A percentile compares a stretch with the other conserved stretches of the same genome.
These are phyloP conservation scores for Talaromyces liani DNA, from an alignment of 495 filamentous ascomycete species.

Conservation along the genomic window DNA sequence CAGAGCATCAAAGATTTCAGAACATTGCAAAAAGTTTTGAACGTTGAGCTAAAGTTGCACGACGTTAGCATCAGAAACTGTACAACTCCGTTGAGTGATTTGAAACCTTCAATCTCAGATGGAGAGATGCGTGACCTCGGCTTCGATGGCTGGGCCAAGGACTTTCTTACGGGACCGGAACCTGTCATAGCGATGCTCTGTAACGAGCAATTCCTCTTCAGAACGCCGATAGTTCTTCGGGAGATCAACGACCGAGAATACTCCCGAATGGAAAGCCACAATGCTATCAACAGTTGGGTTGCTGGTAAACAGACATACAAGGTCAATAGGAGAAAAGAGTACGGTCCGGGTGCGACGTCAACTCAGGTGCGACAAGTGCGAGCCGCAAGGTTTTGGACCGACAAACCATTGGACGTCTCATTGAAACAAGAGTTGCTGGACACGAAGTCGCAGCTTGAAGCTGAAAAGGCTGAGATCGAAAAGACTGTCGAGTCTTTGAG, in stretches of 20 bases:
- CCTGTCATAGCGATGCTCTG: conserved; percentile 85
- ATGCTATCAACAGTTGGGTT: conserved; percentile 53
- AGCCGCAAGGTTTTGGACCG: conserved; percentile 60
- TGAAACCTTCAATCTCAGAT: conserved; percentile 42
- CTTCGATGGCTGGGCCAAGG: conserved; percentile 70
- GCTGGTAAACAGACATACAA: conserved; percentile 50
- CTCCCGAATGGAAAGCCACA: conserved; percentile 41
- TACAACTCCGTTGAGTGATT: conserved; percentile 38
- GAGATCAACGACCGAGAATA: conserved; percentile 60
- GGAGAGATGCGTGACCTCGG: conserved; percentile 53
- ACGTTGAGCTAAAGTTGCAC: conserved; percentile 47
- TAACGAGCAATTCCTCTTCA: conserved; percentile 54
- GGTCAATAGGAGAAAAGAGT: conserved; percentile 61
- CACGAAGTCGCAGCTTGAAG: conserved; percentile 34
- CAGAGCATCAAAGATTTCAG: conserved; percentile 68
- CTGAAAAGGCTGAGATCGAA: conserved; percentile 32
- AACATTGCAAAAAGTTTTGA: conserved; percentile 43
- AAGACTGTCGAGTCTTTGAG: conserved; percentile 22
- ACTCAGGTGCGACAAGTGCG: conserved; percentile 50
- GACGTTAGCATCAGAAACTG: conserved; percentile 59
- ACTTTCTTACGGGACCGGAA: conserved; percentile 73
- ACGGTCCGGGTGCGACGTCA: conserved; percentile 59
- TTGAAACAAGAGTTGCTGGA: conserved; percentile 45
- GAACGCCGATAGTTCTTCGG: conserved; percentile 53
- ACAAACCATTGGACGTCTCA: conserved; percentile 61